Percentiles rank a stretch among this genome's conserved stretches.
Conservation (phyloP, 208 protist genomes). For the Leishmania amazonensis region DNA sequence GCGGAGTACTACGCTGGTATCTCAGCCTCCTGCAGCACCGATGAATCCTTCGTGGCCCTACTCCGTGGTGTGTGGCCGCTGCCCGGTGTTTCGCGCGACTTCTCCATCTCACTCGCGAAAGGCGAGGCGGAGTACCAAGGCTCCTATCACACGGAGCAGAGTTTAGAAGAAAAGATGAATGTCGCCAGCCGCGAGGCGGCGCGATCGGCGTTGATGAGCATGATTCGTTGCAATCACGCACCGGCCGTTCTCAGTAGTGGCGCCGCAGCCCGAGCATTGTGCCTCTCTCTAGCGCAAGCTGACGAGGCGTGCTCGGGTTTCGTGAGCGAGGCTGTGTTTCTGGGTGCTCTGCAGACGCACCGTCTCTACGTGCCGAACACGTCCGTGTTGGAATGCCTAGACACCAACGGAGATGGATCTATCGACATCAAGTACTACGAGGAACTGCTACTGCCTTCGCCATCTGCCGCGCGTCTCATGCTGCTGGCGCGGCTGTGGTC, state of each 20-base stretch:
- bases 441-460: conserved; percentile 47
- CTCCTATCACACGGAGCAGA: conserved; percentile 51
- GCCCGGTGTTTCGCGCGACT: conserved; percentile 26
- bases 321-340: conserved; percentile 47
- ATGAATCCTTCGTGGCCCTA: conserved; percentile 62
- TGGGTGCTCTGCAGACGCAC: conserved; percentile 50
- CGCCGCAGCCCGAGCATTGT: conserved; percentile 40
- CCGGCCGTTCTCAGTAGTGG: conserved; percentile 37
- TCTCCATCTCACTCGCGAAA: conserved; percentile 26
- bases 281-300: conserved; percentile 37
- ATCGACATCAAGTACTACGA: conserved; percentile 79
- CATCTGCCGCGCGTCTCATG: conserved; percentile 62
- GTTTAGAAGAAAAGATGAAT: conserved; percentile 42
- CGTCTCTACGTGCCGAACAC: conserved; percentile 71
- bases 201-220: conserved; percentile 35
- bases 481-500: conserved; percentile 83
- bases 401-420: conserved; percentile 74
- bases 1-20: conserved; percentile 83
- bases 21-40: conserved; percentile 47
- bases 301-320: conserved; percentile 46
- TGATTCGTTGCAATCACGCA: conserved; percentile 51
- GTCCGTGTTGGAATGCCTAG: conserved; percentile 47
- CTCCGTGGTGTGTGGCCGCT: conserved; percentile 70
- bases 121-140: conserved; percentile 17
- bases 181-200: conserved; percentile 42